Percentiles rank a stretch among this genome's conserved stretches.
Conservation (phyloP, 208 protist species). For the Entamoeba invadens region DNA sequence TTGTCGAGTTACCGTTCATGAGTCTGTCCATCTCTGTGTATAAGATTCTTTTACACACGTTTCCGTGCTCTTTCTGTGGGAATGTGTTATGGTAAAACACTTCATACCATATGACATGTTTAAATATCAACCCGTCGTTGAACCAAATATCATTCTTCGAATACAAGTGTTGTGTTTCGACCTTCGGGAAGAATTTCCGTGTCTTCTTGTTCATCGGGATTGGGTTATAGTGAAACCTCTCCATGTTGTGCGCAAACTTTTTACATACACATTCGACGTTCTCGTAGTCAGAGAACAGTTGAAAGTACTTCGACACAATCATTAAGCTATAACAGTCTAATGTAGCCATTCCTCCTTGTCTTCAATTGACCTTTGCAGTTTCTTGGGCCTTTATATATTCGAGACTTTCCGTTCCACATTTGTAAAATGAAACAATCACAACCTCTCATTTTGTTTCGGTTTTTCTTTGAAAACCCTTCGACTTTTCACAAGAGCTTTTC, state of each 20-base stretch:
- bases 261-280: neutral
- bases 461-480: no score
- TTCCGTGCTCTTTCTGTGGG: neutral
- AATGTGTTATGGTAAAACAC: no score
- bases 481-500: no score
- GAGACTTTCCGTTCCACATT: no score
- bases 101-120: neutral
- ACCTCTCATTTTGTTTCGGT: no score
- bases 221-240: neutral
- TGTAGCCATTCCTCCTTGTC: neutral
- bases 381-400: no score
- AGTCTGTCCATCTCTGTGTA: neutral
- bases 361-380: no score
- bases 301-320: neutral
- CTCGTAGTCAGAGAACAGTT: neutral
- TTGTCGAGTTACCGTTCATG: neutral
- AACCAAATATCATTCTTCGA: neutral
- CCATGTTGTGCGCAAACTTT: neutral
- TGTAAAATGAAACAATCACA: no score
- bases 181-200: neutral
- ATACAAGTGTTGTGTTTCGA: neutral
- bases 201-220: neutral
- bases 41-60: neutral
- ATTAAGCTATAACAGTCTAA: neutral
- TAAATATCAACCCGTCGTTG: neutral